Evolutionary conservation across 208 protist species (phyloP).

Genomic region (Trypanosoma avium): DNA sequence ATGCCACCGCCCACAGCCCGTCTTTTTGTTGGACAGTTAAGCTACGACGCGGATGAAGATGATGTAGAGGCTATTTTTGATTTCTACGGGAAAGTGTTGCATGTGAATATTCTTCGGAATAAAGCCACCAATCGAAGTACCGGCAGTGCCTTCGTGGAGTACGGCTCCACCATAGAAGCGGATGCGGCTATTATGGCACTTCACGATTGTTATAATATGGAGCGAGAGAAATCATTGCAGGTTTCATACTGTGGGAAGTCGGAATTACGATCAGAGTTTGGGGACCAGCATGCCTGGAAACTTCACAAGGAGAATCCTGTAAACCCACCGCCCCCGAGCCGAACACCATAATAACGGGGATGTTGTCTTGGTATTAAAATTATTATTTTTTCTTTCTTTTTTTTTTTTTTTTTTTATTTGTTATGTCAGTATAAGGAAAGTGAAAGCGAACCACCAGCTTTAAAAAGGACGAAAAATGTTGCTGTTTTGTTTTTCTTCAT

Average conservation of each 20-base stretch:
- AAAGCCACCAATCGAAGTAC: constrained; percentile 48
- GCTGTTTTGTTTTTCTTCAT: no score
- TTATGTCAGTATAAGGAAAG: no score
- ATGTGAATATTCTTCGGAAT: constrained; percentile 73
- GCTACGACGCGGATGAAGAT: constrained; percentile 65
- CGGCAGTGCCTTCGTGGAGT: constrained; percentile 68
- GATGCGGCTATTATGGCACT: constrained; percentile 71
- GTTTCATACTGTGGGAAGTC: constrained; percentile 73
- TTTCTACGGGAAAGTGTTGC: constrained; percentile 71
- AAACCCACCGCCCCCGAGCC: constrained; percentile 36
- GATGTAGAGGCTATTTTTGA: constrained; percentile 67
- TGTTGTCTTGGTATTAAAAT: no score
- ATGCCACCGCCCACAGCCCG: no score
- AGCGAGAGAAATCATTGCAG: constrained; percentile 72
- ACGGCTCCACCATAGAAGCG: constrained; percentile 60
- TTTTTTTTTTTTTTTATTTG: no score
- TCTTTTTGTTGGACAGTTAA: constrained; percentile 75
- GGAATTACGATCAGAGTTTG: constrained; percentile 60
- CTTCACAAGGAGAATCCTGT: constrained; percentile 56
- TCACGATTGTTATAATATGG: constrained; percentile 76
- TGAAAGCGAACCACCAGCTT: no score
- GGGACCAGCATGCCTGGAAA: constrained; percentile 51
- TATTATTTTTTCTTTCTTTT: no score
- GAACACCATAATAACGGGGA: no score
- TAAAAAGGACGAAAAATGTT: no score